Conservation (phyloP, 179 eudicot genomes). For the Carnegiea gigantea region DNA sequence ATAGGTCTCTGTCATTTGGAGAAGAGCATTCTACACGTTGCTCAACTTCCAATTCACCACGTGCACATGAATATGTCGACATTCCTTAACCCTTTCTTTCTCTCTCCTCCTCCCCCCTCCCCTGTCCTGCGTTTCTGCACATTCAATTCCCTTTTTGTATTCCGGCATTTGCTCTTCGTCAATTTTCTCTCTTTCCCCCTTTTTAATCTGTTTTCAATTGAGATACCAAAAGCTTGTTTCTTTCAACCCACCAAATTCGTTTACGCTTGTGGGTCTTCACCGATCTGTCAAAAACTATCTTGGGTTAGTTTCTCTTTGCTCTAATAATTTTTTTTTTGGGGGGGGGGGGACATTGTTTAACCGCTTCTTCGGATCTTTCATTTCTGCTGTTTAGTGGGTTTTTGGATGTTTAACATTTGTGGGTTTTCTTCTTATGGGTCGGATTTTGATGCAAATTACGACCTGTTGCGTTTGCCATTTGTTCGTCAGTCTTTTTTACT, state of each 20-base stretch:
- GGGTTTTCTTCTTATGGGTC: neutral
- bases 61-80: neutral
- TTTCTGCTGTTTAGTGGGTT: neutral
- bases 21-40: neutral
- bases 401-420: neutral
- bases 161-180: slow-evolving; percentile 2
- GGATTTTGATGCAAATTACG: neutral
- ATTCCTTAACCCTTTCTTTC: neutral
- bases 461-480: too few relatives aligned
- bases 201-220: neutral
- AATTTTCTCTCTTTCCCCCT: neutral
- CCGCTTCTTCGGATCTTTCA: neutral
- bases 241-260: neutral
- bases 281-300: neutral
- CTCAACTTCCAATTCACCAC: slow-evolving; percentile 5
- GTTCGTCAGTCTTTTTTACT: neutral
- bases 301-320: slow-evolving; percentile 1
- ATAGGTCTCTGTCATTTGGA: neutral
- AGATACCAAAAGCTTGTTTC: neutral
- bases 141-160: neutral
- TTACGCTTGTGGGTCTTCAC: neutral
- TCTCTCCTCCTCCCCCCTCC: neutral
- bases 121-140: slow-evolving; percentile 4
- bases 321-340: neutral
- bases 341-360: neutral